Base-by-base conservation (phyloP, 176 grass and related monocot species). In the Ananas comosus region DNA sequence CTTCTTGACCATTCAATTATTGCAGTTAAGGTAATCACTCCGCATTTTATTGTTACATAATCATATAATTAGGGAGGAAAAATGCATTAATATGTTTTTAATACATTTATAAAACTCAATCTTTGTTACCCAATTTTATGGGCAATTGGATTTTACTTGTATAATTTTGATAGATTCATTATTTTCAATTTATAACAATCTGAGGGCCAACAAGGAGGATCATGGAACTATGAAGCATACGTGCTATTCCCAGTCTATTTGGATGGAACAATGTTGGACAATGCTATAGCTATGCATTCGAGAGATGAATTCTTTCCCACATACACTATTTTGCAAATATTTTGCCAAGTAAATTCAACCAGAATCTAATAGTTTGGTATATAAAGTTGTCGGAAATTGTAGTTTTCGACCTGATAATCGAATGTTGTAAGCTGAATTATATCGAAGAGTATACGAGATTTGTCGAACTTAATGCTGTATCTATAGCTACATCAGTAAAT, bases 201-300 rank as follows among this genome's bases (percentile, higher is more conserved):
- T 51, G 80, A 96, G 92, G 80, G 42, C 77, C 70, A 65, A 83
- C 83, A 91, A 80, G 83, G 78, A 76, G 88, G 85, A 65, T 23
- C 74, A 56, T 88, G 77, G 86, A 96, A 72, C 72, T 83, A 92
- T 76, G 92, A 96, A 91, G 92, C 88, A 7, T 96, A 92, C 71
- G 80, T 97, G 33, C 77, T 97, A 27, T 97, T 97, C 80, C 89
- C 93, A 7, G 84, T 97, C 63, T 71, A 92, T 82, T 70, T 97
- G 70, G 86, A 91, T 83, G 93, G 93, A 64, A 97, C 93, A 50
- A 82, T 97, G 70, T 89, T 97, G 11, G 93, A 97, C 51, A 83
- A 83, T 64, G 73, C 86, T 80, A 75, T 70, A 64, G 72, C 51
- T 74, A 97, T 97, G 93, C 83, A 83, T 18, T 70, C 83, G 49